A percentile compares a stretch with the other conserved stretches of the same genome.
These are phyloP conservation scores for Sporisorium graminicola DNA, from an alignment of 1,284 basidiomycete genomes.

Conservation along the genomic window DNA sequence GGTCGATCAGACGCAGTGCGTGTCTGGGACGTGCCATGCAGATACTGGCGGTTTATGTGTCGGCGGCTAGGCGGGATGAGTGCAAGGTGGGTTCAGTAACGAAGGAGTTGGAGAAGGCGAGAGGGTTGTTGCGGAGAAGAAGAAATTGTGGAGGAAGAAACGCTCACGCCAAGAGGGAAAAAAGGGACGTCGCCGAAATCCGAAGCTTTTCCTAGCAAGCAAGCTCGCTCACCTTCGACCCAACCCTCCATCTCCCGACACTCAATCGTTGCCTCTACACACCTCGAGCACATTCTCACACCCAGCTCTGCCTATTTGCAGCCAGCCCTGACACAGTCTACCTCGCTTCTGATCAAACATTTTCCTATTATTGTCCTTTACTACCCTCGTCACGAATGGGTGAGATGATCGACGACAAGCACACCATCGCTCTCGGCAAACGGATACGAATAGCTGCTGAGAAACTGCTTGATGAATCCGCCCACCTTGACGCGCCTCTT, in stretches of 20 bases:
- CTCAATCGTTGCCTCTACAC: background rate
- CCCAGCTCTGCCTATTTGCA: background rate
- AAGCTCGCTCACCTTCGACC: background rate
- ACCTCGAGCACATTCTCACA: background rate
- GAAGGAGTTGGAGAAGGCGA: background rate
- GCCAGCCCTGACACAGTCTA: background rate
- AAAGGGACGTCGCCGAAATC: slow-evolving; percentile 2
- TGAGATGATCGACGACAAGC: slow-evolving; percentile 82
- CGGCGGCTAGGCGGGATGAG: background rate
- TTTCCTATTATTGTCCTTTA: slow-evolving; percentile 22
- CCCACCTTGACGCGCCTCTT: slow-evolving; percentile 86
- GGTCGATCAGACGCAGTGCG: background rate
- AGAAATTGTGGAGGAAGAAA: slow-evolving; percentile 13
- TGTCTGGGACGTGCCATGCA: slow-evolving; percentile 2
- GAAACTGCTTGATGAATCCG: slow-evolving; percentile 85
- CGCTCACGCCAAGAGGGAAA: slow-evolving; percentile 1
- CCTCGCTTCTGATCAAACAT: too few relatives aligned
- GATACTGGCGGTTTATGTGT: background rate
- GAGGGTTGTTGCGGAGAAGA: background rate
- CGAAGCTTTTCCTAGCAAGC: background rate
- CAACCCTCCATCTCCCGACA: background rate
- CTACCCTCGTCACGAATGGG: slow-evolving; percentile 15
- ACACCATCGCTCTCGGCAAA: slow-evolving; percentile 92
- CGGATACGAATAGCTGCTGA: slow-evolving; percentile 86
- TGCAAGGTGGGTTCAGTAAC: background rate